These are phyloP conservation scores for Triadica sebifera DNA, from an alignment of 345 rosid species.

Conservation along the genomic window DNA sequence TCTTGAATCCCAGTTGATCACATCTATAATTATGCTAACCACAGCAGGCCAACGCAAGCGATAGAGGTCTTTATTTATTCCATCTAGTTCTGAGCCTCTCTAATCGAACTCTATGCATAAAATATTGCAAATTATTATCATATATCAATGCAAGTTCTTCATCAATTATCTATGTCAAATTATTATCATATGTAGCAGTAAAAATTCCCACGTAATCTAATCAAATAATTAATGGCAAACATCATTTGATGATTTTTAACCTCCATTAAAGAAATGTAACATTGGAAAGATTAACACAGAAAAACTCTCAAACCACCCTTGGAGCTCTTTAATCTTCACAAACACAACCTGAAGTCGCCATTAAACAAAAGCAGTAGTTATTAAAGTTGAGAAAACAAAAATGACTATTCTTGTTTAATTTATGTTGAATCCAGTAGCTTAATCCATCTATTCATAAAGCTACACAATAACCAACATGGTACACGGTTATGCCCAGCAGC, in stretches of 20 bases:
- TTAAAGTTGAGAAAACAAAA: neutral
- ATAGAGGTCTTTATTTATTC: too few species aligned
- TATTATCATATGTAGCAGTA: too few species aligned
- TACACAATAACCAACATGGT: neutral
- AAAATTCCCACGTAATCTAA: neutral
- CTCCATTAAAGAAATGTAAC: neutral
- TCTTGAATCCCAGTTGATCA: neutral
- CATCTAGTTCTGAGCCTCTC: too few species aligned
- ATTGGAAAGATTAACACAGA: neutral
- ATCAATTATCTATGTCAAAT: too few species aligned
- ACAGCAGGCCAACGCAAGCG: too few species aligned
- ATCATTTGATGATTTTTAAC: neutral
- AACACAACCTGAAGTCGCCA: neutral
- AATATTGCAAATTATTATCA: too few species aligned
- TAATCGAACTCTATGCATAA: too few species aligned
- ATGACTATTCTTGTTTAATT: neutral
- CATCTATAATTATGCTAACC: neutral
- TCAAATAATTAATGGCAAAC: neutral
- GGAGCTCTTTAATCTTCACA: neutral
- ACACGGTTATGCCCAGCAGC: neutral
- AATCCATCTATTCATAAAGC: neutral
- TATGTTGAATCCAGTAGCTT: neutral
- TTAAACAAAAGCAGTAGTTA: neutral
- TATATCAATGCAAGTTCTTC: too few species aligned
- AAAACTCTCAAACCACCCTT: neutral